Base-by-base conservation (phyloP, 768 basidiomycete genomes). In the Psilocybe sp. region DNA sequence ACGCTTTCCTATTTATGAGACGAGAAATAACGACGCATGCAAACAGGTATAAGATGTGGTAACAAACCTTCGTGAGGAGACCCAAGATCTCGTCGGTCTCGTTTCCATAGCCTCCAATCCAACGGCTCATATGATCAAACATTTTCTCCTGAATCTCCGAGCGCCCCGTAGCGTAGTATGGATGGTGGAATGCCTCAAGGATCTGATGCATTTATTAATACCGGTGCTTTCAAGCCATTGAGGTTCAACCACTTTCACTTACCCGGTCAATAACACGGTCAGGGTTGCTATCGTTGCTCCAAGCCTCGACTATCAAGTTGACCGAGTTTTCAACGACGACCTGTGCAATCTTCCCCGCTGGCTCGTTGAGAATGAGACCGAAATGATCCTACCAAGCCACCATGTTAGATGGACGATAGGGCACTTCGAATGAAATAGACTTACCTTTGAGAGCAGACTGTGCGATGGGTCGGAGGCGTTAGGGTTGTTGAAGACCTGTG, bases 401-500 rank as follows among this genome's bases (percentile, higher is more conserved):
- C 46, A 45, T 10, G 15, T 44, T 38, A 38, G 31, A 35, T 7
- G n/a, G 37, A 38, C 39, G 13, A 13, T 13, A 18, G 28, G 16
- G 13, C 8, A 41, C 44, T 54, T 12, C n/a, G 36, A n/a, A 40
- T 15, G 12, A 34, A 7, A 5, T 5, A 8, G 3, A 38, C n/a
- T 39, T 14, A 81, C 83, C 73, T 87, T 88, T 35, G 84, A 85
- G 43, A 88, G 70, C 54, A 85, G 67, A 64, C 82, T 85, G 64
- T 89, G 87, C 1, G 85, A 84, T 3, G 87, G 87, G 60, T 89
- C 85, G 11, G 81, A 83, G 9, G 86, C 84, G 54, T 78, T 64
- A 5, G 80, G 76, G 57, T 86, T 76, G 57, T 84, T 71, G 66
- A 87, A 89, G 16, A 87, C 84, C 78, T 81, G 51, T 32, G n/a